Conservation (phyloP, 2,329 filamentous ascomycete genomes). For the Neopestalotiopsis rosae region DNA sequence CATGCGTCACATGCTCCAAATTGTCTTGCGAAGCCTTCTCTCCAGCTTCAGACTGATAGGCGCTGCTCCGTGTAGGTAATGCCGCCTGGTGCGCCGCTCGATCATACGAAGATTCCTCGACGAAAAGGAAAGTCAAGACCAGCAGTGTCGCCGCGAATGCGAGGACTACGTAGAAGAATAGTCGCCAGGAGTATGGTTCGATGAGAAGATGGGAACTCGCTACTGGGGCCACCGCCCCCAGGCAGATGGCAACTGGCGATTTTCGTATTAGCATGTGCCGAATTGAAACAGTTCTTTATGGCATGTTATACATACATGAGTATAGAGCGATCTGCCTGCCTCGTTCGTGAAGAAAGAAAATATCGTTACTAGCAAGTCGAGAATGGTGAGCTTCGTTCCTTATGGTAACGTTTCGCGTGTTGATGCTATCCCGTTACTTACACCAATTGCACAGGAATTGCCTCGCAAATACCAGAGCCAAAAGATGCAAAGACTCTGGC, state of each 20-base stretch:
- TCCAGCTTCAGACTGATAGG: slow-evolving; percentile 19
- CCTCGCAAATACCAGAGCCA: slow-evolving; percentile 49
- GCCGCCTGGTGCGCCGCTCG: slow-evolving; percentile 28
- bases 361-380: slow-evolving; percentile 37
- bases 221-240: slow-evolving; percentile 60
- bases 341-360: slow-evolving; percentile 52
- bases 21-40: slow-evolving; percentile 30
- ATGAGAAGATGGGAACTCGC: slow-evolving; percentile 67
- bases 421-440: too few relatives aligned
- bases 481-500: slow-evolving; percentile 45
- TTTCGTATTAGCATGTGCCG: not conserved
- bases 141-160: slow-evolving; percentile 53
- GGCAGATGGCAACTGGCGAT: slow-evolving; percentile 54
- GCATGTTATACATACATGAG: slow-evolving; percentile 43
- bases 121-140: slow-evolving; percentile 55
- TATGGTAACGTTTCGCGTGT: too few relatives aligned
- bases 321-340: slow-evolving; percentile 64
- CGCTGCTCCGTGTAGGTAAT: slow-evolving; percentile 22
- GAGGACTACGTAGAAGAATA: slow-evolving; percentile 66
- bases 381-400: too few relatives aligned
- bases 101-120: slow-evolving; percentile 56
- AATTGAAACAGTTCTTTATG: not conserved
- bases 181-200: slow-evolving; percentile 61
- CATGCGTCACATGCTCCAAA: slow-evolving; percentile 23
- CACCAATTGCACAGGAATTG: slow-evolving; percentile 50